Base-by-base conservation (phyloP, 768 basidiomycete species). In the Coprinopsis cinerea region DNA sequence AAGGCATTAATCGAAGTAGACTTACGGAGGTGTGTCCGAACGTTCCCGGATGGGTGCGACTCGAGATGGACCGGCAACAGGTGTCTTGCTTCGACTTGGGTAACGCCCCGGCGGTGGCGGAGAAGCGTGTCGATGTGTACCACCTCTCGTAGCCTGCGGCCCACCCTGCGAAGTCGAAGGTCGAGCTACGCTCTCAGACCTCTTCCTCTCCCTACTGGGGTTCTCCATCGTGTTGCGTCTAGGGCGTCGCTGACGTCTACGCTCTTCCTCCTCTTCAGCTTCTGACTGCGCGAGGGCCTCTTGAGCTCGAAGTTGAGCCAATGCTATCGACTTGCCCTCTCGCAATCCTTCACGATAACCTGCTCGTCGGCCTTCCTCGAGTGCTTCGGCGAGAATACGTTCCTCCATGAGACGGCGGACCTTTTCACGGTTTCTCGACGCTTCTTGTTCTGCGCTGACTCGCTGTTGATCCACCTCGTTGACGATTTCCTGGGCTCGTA, bases 401-500 rank as follows among this genome's bases (percentile, higher is more conserved):
- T 74, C 71, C 52, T 79, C 72, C 6, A 71, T 63, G 34, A 81
- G 47, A 55, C 69, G 67, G 27, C 79, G 68, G 17, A 72, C 65
- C 50, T 59, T 71, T 13, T 71, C 67, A n/a, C 79, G 67, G 22
- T 76, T 71, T 11, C 68, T 65, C 7, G 65, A 62, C 0, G 75
- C 74, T 30, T 72, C 67, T 4, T 69, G 64, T 53, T 81, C 78
- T 0, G 79, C 79, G 1, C 74, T 69, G 11, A 68, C 65, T 1
- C 77, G 70, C 36, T 79, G 73, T 0, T 64, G 63, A 43, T 81
- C 75, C 3, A 81, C 65, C 17, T 70, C 64, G 26, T 71, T 65
- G 10, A 82, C 70, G 3, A 78, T 67, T 2, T 72, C 67, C 53
- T 83, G 80, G 0, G 81, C 82, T 28, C 72, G 70, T 20, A 65